phyloP scores from a whole-genome alignment of 192 early-diverging fungal species.

The Paraglomus brasilianum region DNA sequence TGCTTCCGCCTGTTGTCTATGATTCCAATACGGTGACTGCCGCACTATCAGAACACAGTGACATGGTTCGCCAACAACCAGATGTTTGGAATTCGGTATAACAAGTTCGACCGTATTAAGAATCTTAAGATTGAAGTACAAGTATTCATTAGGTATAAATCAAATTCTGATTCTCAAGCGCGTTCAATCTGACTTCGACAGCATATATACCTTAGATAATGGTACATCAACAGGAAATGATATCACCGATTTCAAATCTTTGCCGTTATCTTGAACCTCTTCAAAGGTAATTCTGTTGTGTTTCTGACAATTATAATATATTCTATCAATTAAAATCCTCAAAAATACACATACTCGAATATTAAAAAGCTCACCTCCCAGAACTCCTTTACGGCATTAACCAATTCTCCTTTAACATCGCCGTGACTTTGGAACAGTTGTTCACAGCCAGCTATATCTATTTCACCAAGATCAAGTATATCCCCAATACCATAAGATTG shows the following conservation, averaged over 20 bases:
- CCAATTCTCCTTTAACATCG: constrained; percentile 48
- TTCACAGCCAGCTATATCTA: constrained; percentile 50
- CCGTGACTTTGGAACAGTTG: constrained; percentile 49
- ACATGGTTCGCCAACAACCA: constrained; percentile 56
- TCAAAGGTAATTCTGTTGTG: background rate
- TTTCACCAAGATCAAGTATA: constrained; percentile 52
- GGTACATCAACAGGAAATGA: constrained; percentile 48
- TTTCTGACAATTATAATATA: background rate
- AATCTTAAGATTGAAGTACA: constrained; percentile 37
- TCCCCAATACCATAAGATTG: constrained; percentile 59
- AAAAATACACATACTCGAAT: no score
- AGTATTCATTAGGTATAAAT: background rate
- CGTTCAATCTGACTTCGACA: no score
- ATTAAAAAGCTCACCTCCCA: constrained; percentile 43
- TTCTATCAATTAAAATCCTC: no score
- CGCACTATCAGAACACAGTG: constrained; percentile 53
- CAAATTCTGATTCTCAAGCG: no score
- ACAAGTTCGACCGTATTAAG: constrained; percentile 55
- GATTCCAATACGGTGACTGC: constrained; percentile 53
- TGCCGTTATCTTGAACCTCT: background rate
- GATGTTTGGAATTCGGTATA: constrained; percentile 36
- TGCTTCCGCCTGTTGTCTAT: constrained; percentile 30
- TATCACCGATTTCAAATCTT: constrained; percentile 31
- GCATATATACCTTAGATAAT: constrained; percentile 44
- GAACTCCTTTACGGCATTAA: constrained; percentile 52